Evolutionary conservation across 306 rosid species (phyloP).

Genomic region (Quercus mongolica): DNA sequence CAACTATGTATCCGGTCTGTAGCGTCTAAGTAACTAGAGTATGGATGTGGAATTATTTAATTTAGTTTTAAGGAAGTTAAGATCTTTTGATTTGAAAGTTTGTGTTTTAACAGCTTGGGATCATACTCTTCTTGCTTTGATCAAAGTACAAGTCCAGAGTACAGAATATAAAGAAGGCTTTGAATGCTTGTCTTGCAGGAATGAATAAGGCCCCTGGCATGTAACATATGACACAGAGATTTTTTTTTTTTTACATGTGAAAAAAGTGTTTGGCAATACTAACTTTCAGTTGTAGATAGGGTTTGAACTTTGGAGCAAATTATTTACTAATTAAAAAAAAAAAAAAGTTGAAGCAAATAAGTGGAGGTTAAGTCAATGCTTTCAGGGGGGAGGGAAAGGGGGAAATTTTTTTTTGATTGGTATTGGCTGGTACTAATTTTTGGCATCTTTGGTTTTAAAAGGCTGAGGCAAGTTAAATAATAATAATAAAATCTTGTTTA

Average conservation of each 20-base stretch:
- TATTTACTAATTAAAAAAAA: too few relatives aligned
- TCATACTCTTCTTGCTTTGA: not conserved
- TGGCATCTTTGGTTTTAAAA: too few relatives aligned
- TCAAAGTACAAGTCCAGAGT: not conserved
- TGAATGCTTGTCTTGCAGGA: not conserved
- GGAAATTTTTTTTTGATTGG: too few relatives aligned
- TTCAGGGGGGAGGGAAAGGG: too few relatives aligned
- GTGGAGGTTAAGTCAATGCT: not conserved
- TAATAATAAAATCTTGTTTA: too few relatives aligned
- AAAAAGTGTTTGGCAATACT: too few relatives aligned
- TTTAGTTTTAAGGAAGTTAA: not conserved
- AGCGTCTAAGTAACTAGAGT: not conserved
- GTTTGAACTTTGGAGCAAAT: not conserved
- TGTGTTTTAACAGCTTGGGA: not conserved
- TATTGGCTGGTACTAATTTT: too few relatives aligned
- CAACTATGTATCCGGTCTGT: not conserved
- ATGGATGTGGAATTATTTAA: not conserved
- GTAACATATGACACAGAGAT: not conserved
- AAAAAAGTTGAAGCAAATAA: not conserved
- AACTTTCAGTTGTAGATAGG: not conserved
- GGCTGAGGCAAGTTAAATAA: too few relatives aligned
- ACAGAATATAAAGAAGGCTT: not conserved
- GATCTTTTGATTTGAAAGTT: not conserved
- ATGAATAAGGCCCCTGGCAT: not conserved
- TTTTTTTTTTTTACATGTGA: too few relatives aligned